These are phyloP conservation scores for Aphanomyces cochlioides DNA, from an alignment of 352 stramenopile species.

Conservation along the genomic window DNA sequence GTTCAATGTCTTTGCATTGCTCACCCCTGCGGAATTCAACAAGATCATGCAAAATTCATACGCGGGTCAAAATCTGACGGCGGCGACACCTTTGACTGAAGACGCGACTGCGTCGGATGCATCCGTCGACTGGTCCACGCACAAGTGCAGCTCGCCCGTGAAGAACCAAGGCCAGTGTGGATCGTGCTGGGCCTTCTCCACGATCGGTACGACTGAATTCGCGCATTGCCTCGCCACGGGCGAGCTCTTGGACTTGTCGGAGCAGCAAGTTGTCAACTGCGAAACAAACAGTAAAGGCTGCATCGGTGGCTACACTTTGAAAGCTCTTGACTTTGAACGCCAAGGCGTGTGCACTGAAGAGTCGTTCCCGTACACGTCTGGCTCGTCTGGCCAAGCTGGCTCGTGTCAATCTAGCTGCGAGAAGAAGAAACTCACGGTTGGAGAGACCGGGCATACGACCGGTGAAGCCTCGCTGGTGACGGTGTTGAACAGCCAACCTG, in stretches of 20 bases:
- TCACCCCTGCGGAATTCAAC: constrained; percentile 25
- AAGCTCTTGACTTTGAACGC: neutral
- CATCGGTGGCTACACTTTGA: neutral
- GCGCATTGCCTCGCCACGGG: constrained; percentile 90
- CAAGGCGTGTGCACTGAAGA: neutral
- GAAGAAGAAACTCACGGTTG: neutral
- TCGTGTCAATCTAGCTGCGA: neutral
- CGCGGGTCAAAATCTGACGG: neutral
- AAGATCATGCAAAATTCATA: neutral
- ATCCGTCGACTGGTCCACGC: constrained; percentile 32
- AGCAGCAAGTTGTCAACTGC: constrained; percentile 91
- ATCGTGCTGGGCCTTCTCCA: constrained; percentile 97
- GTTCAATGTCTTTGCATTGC: constrained; percentile 22
- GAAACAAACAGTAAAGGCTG: constrained; percentile 34
- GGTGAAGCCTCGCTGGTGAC: constrained; percentile 80
- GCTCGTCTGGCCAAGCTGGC: no score
- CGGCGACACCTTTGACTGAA: neutral
- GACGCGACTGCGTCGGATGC: neutral
- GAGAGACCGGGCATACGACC: constrained; percentile 46
- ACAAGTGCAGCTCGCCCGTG: constrained; percentile 47
- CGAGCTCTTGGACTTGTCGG: constrained; percentile 88
- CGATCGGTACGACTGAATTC: constrained; percentile 96
- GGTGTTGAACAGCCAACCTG: constrained; percentile 89
- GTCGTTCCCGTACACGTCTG: neutral
- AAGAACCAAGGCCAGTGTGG: constrained; percentile 92